Base-by-base conservation (phyloP, 345 rosid genomes). In the Gynandropsis gynandra region DNA sequence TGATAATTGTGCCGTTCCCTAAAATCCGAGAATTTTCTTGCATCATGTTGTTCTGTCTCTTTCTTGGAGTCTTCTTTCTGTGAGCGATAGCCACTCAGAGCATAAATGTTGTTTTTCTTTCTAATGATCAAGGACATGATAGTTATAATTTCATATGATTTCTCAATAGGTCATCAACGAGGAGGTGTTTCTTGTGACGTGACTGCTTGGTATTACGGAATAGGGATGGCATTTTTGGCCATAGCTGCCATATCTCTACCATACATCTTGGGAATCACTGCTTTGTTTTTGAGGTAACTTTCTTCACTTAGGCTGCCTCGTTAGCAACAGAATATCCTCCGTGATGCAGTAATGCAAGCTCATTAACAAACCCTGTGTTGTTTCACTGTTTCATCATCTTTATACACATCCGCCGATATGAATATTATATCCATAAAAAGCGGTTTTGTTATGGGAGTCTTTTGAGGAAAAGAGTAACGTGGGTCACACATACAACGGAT, bases 191-290 rank as follows among this genome's bases (percentile, higher is more conserved):
- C 74, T 52, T 78, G 84, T 70, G 82, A 81, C 37, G 52, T 61
- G 31, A 74, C 61, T 44, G 37, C 78, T 34, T 72, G 78, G 81
- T 77, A 63, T 63, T 86, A 89, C 55, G 86, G 94, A 63, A 40
- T 74, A 18, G 96, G 84, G 62, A 86, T 81, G 94, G 85, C 75
- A 4, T 51, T 71, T 61, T 61, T 86, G 62, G 83, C 87, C 41
- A 44, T 78, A 40, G 79, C 74, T 62, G 72, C 76, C 56, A 90
- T 90, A 37, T 66, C 97, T 67, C 62, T 86, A 47, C 97, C 96
- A 1, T 84, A 72, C 62, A 19, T 86, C 9, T 80, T 86, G 35
- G 89, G 96, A 16, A 56, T 89, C 42, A 80, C 95, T 8, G 89
- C 96, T 58, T 78, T 89, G 33, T 89, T 89, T 40, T 15, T 64